Base-by-base conservation (phyloP, 2,329 filamentous ascomycete genomes). In the Emergomyces pasteurianus region DNA sequence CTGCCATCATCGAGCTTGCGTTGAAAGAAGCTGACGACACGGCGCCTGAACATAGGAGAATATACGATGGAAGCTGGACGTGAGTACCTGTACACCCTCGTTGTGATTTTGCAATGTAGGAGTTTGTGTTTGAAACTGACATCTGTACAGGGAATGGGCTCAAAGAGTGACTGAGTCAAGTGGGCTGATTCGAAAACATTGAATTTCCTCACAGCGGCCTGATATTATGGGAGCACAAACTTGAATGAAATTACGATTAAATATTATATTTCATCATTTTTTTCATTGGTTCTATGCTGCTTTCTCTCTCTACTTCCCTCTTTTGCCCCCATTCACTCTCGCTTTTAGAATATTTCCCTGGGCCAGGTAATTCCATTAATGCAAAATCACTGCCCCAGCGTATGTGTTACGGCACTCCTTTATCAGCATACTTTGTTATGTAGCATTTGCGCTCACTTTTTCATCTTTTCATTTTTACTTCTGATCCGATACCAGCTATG, bases 51-150 rank as follows among this genome's bases (percentile, higher is more conserved):
- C 83, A 83, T 60, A 83, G 89, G 66, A 86, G 83, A 70, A 80
- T 99, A 26, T 99, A 99, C 70, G 94, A 99, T 73, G 94, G 94
- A 55, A 96, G 92, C 74, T 99, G 94, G 94, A 97, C 94, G 83
- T 95, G 80, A 85, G 89, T 87, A 46, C 49, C n/a, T 31, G 7
- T 38, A 46, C 57, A 63, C 63, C 68, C 60, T 64, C 56, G n/a
- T 31, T 58, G 14, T 5, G 9, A 16, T 61, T 59, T 58, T 43
- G 59, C 43, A 61, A 34, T 23, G 31, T 63, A 53, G 23, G 54
- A 52, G 43, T 55, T 23, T 40, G 50, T 59, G 55, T 21, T 28
- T 31, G 2, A 34, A 49, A 10, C 46, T 58, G 31, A 47, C 43
- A 10, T 31, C 12, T 40, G n/a, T 55, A 53, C 65, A 78, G 77